Evolutionary conservation across 768 basidiomycete species (phyloP).

Genomic region (Trametes coccinea): DNA sequence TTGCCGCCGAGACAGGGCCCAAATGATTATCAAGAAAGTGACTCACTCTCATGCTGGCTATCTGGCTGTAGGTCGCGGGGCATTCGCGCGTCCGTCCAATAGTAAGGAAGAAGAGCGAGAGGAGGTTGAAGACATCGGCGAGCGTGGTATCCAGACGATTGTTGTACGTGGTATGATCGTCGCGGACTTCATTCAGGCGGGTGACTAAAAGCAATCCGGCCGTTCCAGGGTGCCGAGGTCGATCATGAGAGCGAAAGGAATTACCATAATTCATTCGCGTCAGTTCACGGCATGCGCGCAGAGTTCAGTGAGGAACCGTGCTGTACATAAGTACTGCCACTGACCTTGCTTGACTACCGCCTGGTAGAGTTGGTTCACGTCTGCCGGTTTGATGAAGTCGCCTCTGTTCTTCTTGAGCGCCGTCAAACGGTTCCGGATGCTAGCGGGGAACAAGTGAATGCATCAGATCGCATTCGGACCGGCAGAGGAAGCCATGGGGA

Average conservation of each 20-base stretch:
- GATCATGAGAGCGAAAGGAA: conserved; percentile 14
- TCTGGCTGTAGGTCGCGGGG: conserved; percentile 94
- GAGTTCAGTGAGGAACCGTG: not conserved
- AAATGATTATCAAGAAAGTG: conserved; percentile 11
- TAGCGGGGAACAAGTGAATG: conserved; percentile 33
- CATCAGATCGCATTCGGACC: conserved; percentile 14
- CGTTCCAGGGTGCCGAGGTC: conserved; percentile 10
- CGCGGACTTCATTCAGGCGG: conserved; percentile 87
- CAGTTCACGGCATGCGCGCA: not conserved
- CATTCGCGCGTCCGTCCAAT: conserved; percentile 95
- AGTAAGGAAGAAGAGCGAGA: conserved; percentile 96
- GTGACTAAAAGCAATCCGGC: conserved; percentile 56
- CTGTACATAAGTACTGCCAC: conserved; percentile 22
- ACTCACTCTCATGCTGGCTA: conserved; percentile 94
- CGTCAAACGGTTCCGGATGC: conserved; percentile 93
- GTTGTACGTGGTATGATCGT: conserved; percentile 69
- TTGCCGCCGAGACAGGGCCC: conserved; percentile 4
- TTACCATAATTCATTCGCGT: not conserved
- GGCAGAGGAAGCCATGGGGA: conserved; percentile 23
- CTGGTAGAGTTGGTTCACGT: conserved; percentile 92
- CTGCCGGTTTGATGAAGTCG: conserved; percentile 89
- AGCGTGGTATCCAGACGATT: conserved; percentile 95
- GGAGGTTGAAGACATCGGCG: conserved; percentile 91
- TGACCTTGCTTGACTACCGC: conserved; percentile 91
- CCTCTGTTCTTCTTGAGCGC: conserved; percentile 92